Base-by-base conservation (phyloP, 441 rosid species). In the Biscutella laevigata region DNA sequence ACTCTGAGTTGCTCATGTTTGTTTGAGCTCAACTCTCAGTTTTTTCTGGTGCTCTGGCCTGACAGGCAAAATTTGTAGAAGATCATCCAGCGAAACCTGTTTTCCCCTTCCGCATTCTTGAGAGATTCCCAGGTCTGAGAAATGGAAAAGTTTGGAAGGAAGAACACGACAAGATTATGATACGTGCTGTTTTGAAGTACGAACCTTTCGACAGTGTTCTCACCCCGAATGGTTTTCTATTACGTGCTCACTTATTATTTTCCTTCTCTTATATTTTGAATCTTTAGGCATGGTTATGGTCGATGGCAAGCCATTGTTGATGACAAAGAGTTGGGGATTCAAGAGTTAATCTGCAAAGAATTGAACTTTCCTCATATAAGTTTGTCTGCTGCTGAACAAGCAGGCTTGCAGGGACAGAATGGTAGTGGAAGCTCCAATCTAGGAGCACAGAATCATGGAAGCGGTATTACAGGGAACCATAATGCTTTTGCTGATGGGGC, bases 271-370 rank as follows among this genome's bases (percentile, higher is more conserved):
- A n/a, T n/a, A n/a, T n/a, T n/a, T 37, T 64, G 16, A 44, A 65
- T 13, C 36, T 53, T 55, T 35, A 92, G 98, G 81, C 86, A 88
- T 56, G 98, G 96, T 9, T 79, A 79, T 67, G 86, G 86, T 63
- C 73, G 80, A 65, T 92, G 96, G 96, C 79, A 75, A 68, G 70
- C 77, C 24, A 82, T 92, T 25, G 72, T 82, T 43, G 84, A 80
- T 50, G 95, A 92, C 67, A 69, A 72, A 63, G 94, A 79, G 52
- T 57, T 88, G 56, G 74, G 54, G 71, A 44, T 92, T 37, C 82
- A 79, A 65, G 82, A 82, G 57, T 6, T 77, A 53, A 72, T 81
- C 53, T 79, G 91, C 70, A 75, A 71, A 56, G 89, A 81, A 67
- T 12, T 79, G 66, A 72, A 70, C 21, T 40, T 83, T 53, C 88